Evolutionary conservation across 495 filamentous ascomycete species (phyloP), one percentile per base, ranked within the genome.

Genomic region (Annulohypoxylon nitens): DNA sequence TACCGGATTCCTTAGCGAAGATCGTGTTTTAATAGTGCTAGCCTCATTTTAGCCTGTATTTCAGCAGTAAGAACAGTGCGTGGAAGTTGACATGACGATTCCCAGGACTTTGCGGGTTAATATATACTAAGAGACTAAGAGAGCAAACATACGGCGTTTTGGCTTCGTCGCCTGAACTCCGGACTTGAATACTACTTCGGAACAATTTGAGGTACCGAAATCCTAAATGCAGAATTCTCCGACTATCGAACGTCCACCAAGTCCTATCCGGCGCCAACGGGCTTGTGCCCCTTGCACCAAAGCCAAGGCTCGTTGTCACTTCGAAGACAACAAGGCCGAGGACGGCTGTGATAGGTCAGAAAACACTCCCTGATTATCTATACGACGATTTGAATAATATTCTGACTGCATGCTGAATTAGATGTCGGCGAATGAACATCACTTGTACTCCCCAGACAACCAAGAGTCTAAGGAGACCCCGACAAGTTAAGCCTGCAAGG

Each of bases 231-330:
- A 55, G 20, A 47, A 61, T 63, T 39, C n/a, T 23, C 72, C 64
- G 26, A 10, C 23, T 43, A 26, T n/a, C 20, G 62, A 71, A 33
- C 76, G 76, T 6, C 62, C 69, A n/a, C 26, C 57, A 3, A 80
- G 78, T 34, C 76, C 79, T 7, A 76, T 70, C n/a, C 67, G 79
- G 37, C 71, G 79, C 11, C 75, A 68, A 57, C 73, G 79, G n/a
- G 79, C 79, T 10, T 81, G 79, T 57, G 62, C 74, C n/a, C 73
- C 76, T 34, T 81, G 79, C 33, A 79, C 76, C 25, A 79, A 73
- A 43, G 79, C 79, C 1, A 81, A 79, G 73, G 74, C 77, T 43
- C 76, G 79, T 5, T 81, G 79, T 34, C 70, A 76, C 61, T 81
- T 79, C 30, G 76, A 76, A 59, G 54, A 43, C 2, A 74, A 77